These are phyloP conservation scores for Cercospora janseana DNA, from an alignment of 2,329 filamentous ascomycete genomes.

Conservation along the genomic window DNA sequence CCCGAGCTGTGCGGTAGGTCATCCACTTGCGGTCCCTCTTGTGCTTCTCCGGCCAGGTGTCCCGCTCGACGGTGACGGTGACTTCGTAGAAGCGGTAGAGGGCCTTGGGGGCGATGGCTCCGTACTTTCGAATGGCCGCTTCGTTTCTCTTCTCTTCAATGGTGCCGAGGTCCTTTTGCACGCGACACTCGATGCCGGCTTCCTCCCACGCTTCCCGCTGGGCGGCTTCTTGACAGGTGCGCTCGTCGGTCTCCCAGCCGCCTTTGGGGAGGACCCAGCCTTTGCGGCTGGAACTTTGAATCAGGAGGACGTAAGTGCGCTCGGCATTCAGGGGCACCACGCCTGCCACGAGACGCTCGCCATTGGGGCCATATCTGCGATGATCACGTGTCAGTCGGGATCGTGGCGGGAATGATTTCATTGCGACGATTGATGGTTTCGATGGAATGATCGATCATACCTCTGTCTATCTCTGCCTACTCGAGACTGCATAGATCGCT, in stretches of 20 bases:
- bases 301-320: conserved; percentile 84
- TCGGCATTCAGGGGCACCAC: conserved; percentile 86
- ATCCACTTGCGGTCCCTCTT: conserved; percentile 92
- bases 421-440: too few species aligned
- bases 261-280: conserved; percentile 98
- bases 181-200: conserved; percentile 82
- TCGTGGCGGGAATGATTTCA: too few species aligned
- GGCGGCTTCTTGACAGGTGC: conserved; percentile 77
- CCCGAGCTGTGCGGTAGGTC: conserved; percentile 75
- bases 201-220: conserved; percentile 96
- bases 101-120: conserved; percentile 64
- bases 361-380: conserved; percentile 82
- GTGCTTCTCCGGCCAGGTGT: conserved; percentile 88
- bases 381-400: conserved; percentile 26
- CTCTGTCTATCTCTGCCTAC: conserved; percentile 76
- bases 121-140: conserved; percentile 36
- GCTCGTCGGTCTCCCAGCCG: conserved; percentile 94
- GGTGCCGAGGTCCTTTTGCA: conserved; percentile 80
- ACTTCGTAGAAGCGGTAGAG: conserved; percentile 83
- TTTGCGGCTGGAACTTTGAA: conserved; percentile 85
- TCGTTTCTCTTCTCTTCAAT: conserved; percentile 74
- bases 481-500: conserved; percentile 61
- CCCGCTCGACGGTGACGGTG: conserved; percentile 79
- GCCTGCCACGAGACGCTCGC: conserved; percentile 91
- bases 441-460: conserved; percentile 21